Evolutionary conservation across 2,329 filamentous ascomycete species (phyloP).

Genomic region (Neurospora crassa): DNA sequence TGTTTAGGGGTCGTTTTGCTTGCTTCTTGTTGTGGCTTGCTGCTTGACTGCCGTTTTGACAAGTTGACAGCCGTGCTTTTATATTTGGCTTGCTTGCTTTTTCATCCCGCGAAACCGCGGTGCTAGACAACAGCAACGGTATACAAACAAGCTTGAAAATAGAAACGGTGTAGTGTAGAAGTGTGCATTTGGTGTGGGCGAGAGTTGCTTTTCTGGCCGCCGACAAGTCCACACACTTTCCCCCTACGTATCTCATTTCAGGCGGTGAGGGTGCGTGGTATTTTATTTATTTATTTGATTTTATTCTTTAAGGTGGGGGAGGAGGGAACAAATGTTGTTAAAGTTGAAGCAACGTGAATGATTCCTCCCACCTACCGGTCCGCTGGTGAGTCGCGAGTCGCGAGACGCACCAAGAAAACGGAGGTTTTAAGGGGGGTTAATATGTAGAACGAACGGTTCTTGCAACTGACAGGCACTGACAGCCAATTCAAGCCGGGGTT

Average conservation of each 20-base stretch:
- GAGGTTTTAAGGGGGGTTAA: neutral
- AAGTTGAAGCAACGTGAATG: neutral
- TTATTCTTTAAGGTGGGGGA: too few relatives aligned
- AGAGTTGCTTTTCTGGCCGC: neutral
- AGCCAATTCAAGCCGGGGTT: constrained; percentile 1
- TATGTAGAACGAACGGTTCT: neutral
- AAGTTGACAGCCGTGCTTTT: neutral
- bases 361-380: neutral
- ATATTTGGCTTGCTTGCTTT: neutral
- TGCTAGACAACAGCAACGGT: neutral
- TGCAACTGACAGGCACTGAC: neutral
- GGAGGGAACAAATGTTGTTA: neutral
- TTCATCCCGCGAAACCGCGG: neutral
- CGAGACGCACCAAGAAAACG: neutral
- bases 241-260: neutral
- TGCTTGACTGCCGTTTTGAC: neutral
- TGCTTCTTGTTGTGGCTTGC: neutral
- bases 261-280: neutral
- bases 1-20: neutral
- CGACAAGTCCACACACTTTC: neutral
- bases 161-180: neutral
- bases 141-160: neutral
- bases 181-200: neutral
- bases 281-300: neutral
- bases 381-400: neutral